Base-by-base conservation (phyloP, 257 asterid genomes). In the Ilex aquifolium region DNA sequence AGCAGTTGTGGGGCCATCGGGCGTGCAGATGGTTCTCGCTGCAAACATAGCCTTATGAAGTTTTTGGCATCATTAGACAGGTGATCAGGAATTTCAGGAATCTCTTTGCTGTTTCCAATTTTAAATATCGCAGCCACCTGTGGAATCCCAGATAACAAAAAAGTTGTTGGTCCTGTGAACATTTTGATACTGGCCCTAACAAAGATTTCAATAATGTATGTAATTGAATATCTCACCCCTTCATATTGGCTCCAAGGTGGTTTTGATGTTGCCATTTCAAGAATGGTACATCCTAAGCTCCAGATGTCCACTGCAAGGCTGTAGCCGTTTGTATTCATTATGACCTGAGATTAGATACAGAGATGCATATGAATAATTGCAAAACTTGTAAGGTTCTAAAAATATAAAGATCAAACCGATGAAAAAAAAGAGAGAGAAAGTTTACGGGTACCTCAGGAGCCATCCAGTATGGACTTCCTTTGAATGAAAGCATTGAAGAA, bases 181-280 rank as follows among this genome's bases (percentile, higher is more conserved):
- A 46, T 14, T 46, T 46, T 10, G 46, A 54, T 13, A 12, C 4
- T 32, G 12, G 31, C 64, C 62, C 39, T 10, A 10, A 14, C 12
- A 2, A 48, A 30, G 13, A 21, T 46, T 36, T 36, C 5, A 36
- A 36, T 36, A 36, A 4, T 0, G 42, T 36, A 4, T 1, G 7
- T 36, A 4, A 36, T 36, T 36, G 42, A 64, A 69, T 63, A 60
- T 21, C 84, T 66, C 62, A 92, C 98, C 95, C 97, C 98, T 81
- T 92, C 97, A 48, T 75, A 92, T 72, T 92, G 98, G 81, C 95
- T 87, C 98, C 98, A 92, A 32, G 98, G 98, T 17, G 98, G 98
- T 77, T 84, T 91, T 54, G 90, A 71, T 2, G 82, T 73, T 62
- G 95, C 95, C 98, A 92, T 92, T 77, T 92, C 98, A 60, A 92